A percentile compares a stretch with the other conserved stretches of the same genome.
Conservation (phyloP, 495 filamentous ascomycete genomes). For the Aspergillus haitiensis region DNA sequence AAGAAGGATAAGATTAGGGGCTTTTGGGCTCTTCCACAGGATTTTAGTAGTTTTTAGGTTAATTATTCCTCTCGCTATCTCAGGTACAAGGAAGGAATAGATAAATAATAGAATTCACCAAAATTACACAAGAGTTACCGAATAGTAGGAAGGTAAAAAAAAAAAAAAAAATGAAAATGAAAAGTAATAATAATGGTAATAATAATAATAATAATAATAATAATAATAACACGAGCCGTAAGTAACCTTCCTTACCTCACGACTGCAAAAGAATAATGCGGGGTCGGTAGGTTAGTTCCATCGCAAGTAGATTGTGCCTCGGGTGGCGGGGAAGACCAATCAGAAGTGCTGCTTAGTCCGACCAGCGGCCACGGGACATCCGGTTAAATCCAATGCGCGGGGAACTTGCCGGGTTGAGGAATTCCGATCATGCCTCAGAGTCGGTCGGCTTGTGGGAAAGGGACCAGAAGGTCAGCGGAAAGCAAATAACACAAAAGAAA, state of each 20-base stretch:
- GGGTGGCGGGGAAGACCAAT: constrained; percentile 38
- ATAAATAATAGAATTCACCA: too few species aligned
- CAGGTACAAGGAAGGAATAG: too few species aligned
- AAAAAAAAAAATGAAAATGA: background rate
- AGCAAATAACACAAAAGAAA: background rate
- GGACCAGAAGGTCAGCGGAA: background rate
- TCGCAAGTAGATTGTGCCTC: constrained; percentile 28
- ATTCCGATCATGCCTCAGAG: constrained; percentile 8
- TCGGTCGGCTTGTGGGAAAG: constrained; percentile 19
- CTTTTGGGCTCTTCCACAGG: background rate
- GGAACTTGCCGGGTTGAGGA: constrained; percentile 25
- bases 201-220: constrained; percentile 1
- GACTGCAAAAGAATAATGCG: constrained; percentile 13
- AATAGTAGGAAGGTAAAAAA: background rate
- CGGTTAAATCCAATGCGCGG: constrained; percentile 28
- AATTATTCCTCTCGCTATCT: too few species aligned
- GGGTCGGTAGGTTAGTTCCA: constrained; percentile 26
- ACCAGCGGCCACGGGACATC: constrained; percentile 28
- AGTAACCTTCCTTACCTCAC: too few species aligned
- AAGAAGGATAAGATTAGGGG: constrained; percentile 2
- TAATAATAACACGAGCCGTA: background rate
- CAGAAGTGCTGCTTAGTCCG: constrained; percentile 22
- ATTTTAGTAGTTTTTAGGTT: too few species aligned
- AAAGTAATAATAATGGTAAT: background rate
- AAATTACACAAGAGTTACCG: background rate